Base-by-base conservation (phyloP, 169 alveolate genomes). In the Eimeria sp. region DNA sequence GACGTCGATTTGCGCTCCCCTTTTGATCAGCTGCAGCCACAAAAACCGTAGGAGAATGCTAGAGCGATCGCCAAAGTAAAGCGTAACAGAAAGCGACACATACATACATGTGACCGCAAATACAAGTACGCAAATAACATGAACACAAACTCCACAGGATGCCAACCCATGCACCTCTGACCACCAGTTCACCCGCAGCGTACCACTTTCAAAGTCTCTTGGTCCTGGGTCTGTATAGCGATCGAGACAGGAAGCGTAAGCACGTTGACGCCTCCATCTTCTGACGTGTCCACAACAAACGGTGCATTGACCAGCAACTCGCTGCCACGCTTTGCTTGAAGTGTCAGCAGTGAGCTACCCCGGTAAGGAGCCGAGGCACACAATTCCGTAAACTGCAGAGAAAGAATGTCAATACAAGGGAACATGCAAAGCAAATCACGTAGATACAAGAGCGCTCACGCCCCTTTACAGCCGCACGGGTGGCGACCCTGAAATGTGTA, bases 231-330 rank as follows among this genome's bases (percentile, higher is more conserved):
- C 76, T 97, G 96, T 54, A 98, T 98, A 10, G 98, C 98, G 43
- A 98, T 95, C n/a, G 98, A 97, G 63, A 98, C 97, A 43, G 99
- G 99, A 67, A 98, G 96, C 7, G 99, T 98, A 97, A 98, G 97
- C 47, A 98, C 97, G 87, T 97, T 98, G 61, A 98, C 97, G 40
- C 98, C 98, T 14, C 97, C 97, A 57, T 96, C 97, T 54, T 97
- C 98, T 70, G 97, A 76, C 30, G 98, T 98, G 95, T 96, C 97
- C 45, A 97, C 97, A 34, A 97, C 97, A 70, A 98, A 94, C 14
- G 99, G 99, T 51, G 98, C 97, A 93, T 98, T 98, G 54, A 98
- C 98, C 92, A 98, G 95, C 70, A 98, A 94, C 91, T 98, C 99
- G 84, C 98, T 97, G 45, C 99, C 99, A 40, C 98, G 95, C 67